Evolutionary conservation across 2,329 filamentous ascomycete species (phyloP).

Genomic region (Aspergillus japonicus): DNA sequence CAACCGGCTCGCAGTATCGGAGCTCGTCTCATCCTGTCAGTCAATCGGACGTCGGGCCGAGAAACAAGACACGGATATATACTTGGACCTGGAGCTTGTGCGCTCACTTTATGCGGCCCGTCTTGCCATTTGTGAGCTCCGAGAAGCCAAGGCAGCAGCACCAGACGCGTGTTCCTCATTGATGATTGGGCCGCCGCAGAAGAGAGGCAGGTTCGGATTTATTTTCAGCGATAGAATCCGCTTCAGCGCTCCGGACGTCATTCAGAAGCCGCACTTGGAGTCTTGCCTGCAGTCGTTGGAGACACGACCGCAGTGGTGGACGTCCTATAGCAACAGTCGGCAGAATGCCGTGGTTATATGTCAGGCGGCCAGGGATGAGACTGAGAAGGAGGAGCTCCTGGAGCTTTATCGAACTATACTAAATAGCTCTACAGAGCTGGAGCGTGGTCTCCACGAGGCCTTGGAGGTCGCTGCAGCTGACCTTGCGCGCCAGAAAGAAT

Average conservation of each 20-base stretch:
- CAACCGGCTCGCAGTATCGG: constrained; percentile 52
- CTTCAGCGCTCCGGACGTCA: constrained; percentile 15
- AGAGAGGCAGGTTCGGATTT: constrained; percentile 28
- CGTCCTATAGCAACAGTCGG: constrained; percentile 61
- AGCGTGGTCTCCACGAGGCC: constrained; percentile 35
- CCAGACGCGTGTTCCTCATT: constrained; percentile 55
- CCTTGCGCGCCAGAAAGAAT: constrained; percentile 32
- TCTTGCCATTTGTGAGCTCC: constrained; percentile 63
- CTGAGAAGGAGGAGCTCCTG: constrained; percentile 53
- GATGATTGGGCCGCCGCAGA: constrained; percentile 38
- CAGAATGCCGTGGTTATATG: constrained; percentile 64
- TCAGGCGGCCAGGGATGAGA: constrained; percentile 57
- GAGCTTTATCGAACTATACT: constrained; percentile 40
- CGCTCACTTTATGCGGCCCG: constrained; percentile 62
- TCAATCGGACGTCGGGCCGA: constrained; percentile 42
- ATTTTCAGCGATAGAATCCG: constrained; percentile 21
- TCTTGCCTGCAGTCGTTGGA: constrained; percentile 56
- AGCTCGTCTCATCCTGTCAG: constrained; percentile 55
- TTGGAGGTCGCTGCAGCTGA: constrained; percentile 32
- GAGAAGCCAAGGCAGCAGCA: constrained; percentile 50
- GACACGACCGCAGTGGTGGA: constrained; percentile 59
- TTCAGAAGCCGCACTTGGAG: constrained; percentile 37
- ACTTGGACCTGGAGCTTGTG: constrained; percentile 42
- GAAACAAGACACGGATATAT: constrained; percentile 22
- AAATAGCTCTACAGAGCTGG: constrained; percentile 37